Evolutionary conservation across 352 stramenopile genomes (phyloP).

Genomic region (Phytopythium helicoides): DNA sequence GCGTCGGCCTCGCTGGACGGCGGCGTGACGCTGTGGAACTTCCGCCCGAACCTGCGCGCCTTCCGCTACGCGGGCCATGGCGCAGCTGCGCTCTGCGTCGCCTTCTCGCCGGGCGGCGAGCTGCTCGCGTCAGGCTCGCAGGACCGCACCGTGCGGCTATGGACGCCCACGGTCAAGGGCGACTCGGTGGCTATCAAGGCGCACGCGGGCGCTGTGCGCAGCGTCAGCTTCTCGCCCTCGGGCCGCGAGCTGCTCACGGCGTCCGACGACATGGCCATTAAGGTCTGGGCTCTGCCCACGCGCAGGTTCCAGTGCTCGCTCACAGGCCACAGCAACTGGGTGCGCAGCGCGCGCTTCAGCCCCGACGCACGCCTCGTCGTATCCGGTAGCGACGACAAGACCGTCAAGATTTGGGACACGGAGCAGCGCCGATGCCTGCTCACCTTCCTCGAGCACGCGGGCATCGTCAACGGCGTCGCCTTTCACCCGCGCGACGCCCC

Average conservation of each 20-base stretch:
- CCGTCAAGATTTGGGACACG: constrained; percentile 91
- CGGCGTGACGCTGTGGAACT: constrained; percentile 92
- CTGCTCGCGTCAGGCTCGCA: constrained; percentile 87
- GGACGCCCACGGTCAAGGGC: constrained; percentile 81
- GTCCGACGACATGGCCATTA: constrained; percentile 93
- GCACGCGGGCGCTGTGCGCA: constrained; percentile 65
- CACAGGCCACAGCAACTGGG: constrained; percentile 92
- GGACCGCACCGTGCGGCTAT: constrained; percentile 90
- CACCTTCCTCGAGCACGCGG: constrained; percentile 88
- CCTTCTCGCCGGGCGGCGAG: constrained; percentile 79
- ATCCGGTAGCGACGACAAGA: constrained; percentile 91
- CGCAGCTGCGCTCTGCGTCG: constrained; percentile 71
- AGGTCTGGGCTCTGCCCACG: constrained; percentile 84
- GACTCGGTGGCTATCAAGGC: constrained; percentile 71
- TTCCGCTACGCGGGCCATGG: constrained; percentile 82
- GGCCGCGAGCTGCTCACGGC: constrained; percentile 80
- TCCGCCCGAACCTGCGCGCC: constrained; percentile 73
- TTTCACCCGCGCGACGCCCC: constrained; percentile 84
- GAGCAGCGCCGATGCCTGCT: constrained; percentile 63
- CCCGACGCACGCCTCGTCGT: constrained; percentile 61
- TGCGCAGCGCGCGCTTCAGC: constrained; percentile 83
- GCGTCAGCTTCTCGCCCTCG: constrained; percentile 84
- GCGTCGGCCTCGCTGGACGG: constrained; percentile 75
- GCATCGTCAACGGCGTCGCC: constrained; percentile 73
- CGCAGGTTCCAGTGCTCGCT: constrained; percentile 87